Evolutionary conservation across 2,329 filamentous ascomycete genomes (phyloP).

Genomic region (Pseudocercospora musae): DNA sequence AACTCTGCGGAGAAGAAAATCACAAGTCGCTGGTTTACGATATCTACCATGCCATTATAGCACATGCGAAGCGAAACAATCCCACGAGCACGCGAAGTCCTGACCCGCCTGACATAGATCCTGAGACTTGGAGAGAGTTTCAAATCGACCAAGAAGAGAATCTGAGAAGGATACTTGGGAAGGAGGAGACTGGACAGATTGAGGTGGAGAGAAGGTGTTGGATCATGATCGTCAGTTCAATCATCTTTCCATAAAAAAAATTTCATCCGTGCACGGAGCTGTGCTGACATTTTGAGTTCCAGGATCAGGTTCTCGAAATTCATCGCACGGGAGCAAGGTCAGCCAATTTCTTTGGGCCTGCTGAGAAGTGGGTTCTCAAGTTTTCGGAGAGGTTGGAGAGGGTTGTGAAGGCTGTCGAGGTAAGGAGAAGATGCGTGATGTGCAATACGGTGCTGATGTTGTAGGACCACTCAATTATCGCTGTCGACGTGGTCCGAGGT

Average conservation of each 20-base stretch:
- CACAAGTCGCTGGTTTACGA: not conserved
- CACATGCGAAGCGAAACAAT: not conserved
- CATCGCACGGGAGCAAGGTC: not conserved
- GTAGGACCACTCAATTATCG: not conserved
- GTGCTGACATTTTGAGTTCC: not conserved
- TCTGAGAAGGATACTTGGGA: not conserved
- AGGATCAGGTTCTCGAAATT: not conserved
- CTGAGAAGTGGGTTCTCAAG: not conserved
- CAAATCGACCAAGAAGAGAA: not conserved
- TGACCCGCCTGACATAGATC: not conserved
- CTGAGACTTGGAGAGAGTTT: not conserved
- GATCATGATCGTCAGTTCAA: not conserved
- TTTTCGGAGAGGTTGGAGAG: not conserved
- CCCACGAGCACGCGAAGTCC: not conserved
- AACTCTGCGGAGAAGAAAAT: not conserved
- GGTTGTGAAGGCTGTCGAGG: not conserved
- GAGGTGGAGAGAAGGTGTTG: not conserved
- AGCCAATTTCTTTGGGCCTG: not conserved
- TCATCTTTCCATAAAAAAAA: too few species aligned
- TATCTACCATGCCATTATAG: not conserved
- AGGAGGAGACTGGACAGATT: not conserved
- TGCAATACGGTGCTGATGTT: too few species aligned
- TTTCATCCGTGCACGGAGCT: too few species aligned
- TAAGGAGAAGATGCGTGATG: too few species aligned
- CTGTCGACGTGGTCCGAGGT: not conserved